Percentiles rank a stretch among this genome's conserved stretches.
Evolutionary conservation across 1,139 yeast genomes (phyloP).

Genomic region (Debaryomyces subglobosus): DNA sequence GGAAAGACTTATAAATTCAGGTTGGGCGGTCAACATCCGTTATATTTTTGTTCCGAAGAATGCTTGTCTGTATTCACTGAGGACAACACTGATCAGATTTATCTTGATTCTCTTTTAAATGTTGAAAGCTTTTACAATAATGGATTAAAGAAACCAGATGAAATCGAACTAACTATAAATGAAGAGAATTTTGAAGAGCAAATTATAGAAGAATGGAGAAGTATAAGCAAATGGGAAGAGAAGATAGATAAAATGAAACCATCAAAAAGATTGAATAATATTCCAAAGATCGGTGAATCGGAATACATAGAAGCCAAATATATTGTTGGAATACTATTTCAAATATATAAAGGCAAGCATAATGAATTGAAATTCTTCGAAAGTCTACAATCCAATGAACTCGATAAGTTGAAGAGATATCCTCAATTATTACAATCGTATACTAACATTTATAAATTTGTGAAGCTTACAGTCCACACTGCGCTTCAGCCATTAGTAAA

Average conservation of each 20-base stretch:
- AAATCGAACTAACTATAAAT: slow-evolving; percentile 16
- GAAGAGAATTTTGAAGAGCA: slow-evolving; percentile 17
- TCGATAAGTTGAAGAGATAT: slow-evolving; percentile 47
- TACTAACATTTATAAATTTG: slow-evolving; percentile 52
- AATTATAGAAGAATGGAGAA: slow-evolving; percentile 30
- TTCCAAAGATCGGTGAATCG: slow-evolving; percentile 38
- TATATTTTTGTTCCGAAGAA: slow-evolving; percentile 58
- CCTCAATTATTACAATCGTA: slow-evolving; percentile 58
- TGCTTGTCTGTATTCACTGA: slow-evolving; percentile 41
- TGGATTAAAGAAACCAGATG: slow-evolving; percentile 28
- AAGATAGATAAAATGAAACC: slow-evolving; percentile 28
- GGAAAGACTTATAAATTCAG: slow-evolving; percentile 52
- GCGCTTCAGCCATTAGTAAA: slow-evolving; percentile 42
- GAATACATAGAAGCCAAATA: slow-evolving; percentile 46
- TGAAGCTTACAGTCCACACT: slow-evolving; percentile 45
- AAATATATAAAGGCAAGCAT: slow-evolving; percentile 20
- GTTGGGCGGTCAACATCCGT: slow-evolving; percentile 19
- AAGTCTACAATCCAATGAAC: slow-evolving; percentile 58
- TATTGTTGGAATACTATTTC: slow-evolving; percentile 35
- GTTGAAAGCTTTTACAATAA: slow-evolving; percentile 30
- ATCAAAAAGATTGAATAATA: slow-evolving; percentile 27
- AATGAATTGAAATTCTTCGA: slow-evolving; percentile 33
- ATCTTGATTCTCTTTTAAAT: slow-evolving; percentile 25
- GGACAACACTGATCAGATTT: slow-evolving; percentile 25
- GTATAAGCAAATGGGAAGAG: slow-evolving; percentile 41